Base-by-base conservation (phyloP, 495 filamentous ascomycete genomes). In the Hypoxylon intermedium region DNA sequence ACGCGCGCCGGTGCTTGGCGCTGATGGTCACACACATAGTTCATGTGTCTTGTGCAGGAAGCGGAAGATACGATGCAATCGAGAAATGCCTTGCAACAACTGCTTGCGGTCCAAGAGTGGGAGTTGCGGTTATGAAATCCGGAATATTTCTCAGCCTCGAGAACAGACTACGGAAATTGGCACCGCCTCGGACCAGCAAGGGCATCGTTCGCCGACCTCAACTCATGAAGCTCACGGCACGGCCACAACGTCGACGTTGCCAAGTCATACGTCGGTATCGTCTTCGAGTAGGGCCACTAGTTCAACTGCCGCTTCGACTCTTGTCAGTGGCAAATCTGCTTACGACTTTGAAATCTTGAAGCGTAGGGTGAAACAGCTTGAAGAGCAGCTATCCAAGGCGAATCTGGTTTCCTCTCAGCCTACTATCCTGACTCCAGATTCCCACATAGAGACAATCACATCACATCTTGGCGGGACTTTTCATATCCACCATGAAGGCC, bases 21-120 rank as follows among this genome's bases (percentile, higher is more conserved):
- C 54, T 58, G 12, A 53, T n/a, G n/a, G n/a, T n/a, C 43, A 58
- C 24, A 26, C 9, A 36, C 28, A 48, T 48, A 82, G 80, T 53
- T 86, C 80, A 2, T 83, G 80, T 60, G 53, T 61, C 26, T 67
- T 77, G 1, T 84, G 82, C 36, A 65, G 79, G 24, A 74, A 64
- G 52, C 73, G 79, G 11, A 84, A 84, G 51, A 76, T 82, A n/a
- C 68, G 71, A 58, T 84, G 82, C 60, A 75, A 81, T 67, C 72
- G 77, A 20, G 74, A 78, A 55, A 63, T 24, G 9, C 80, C 82
- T 4, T 84, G 80, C 54, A 80, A 73, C 47, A 81, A 83, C 40
- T 84, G 82, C 40, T 66, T 81, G 43, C 72, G 72, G 59, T 77
- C 74, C 40, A 73, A 72, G 65, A 75, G 68, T 20, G 70, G 74